phyloP scores from a whole-genome alignment of 1,284 basidiomycete species.

The Microstroma glucosiphilum region DNA sequence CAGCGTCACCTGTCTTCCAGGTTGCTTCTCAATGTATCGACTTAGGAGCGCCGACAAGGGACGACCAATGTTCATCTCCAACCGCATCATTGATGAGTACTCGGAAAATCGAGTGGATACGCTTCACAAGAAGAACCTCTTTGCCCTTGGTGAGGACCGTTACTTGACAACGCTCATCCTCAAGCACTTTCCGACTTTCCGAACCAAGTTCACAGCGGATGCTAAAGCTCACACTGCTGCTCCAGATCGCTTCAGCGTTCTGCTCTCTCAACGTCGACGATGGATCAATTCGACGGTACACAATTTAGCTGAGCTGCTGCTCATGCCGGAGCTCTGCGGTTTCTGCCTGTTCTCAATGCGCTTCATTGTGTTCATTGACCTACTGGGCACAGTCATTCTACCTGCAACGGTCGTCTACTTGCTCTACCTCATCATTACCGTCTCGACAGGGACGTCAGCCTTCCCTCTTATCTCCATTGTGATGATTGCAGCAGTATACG shows the following conservation, averaged over 20 bases:
- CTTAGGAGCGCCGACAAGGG: slow-evolving; percentile 48
- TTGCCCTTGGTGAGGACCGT: slow-evolving; percentile 96
- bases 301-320: slow-evolving; percentile 86
- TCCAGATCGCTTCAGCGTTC: slow-evolving; percentile 74
- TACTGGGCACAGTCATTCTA: slow-evolving; percentile 68
- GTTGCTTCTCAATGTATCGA: slow-evolving; percentile 51
- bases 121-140: slow-evolving; percentile 76
- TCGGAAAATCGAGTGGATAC: slow-evolving; percentile 95
- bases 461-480: slow-evolving; percentile 63
- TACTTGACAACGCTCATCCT: slow-evolving; percentile 91
- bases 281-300: slow-evolving; percentile 99
- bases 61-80: slow-evolving; percentile 58
- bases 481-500: slow-evolving; percentile 89
- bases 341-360: slow-evolving; percentile 93
- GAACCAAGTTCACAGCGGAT: slow-evolving; percentile 90
- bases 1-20: slow-evolving; percentile 94
- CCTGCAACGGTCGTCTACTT: slow-evolving; percentile 77
- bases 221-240: slow-evolving; percentile 64
- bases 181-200: slow-evolving; percentile 59
- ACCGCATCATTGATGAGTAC: slow-evolving; percentile 83
- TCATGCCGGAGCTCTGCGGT: slow-evolving; percentile 86
- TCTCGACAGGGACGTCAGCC: slow-evolving; percentile 33
- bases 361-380: slow-evolving; percentile 92
- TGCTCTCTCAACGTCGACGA: slow-evolving; percentile 92
- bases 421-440: slow-evolving; percentile 56